phyloP scores from a whole-genome alignment of 1,284 basidiomycete genomes.

The Hymenochaete sp. region DNA sequence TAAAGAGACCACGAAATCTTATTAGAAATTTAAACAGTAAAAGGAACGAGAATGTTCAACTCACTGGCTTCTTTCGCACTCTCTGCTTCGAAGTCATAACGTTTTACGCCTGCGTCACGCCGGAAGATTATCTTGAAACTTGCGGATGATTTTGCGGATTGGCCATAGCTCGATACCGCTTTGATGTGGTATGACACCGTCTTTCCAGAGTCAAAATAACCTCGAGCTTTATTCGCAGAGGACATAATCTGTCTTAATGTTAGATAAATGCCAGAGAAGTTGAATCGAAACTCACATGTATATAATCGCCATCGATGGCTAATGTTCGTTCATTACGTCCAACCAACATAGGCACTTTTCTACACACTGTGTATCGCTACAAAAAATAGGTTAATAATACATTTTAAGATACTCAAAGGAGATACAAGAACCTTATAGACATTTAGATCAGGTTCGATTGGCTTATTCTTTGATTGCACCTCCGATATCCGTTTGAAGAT shows the following conservation, averaged over 20 bases:
- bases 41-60: conserved; percentile 24
- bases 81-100: conserved; percentile 98
- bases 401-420: background rate
- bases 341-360: conserved; percentile 89
- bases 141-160: conserved; percentile 71
- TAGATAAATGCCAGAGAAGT: background rate
- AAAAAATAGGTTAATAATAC: conserved; percentile 10
- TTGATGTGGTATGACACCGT: conserved; percentile 92
- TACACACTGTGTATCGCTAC: conserved; percentile 88
- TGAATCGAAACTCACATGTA: conserved; percentile 58
- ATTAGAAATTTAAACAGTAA: background rate
- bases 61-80: conserved; percentile 63
- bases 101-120: conserved; percentile 69
- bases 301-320: conserved; percentile 92
- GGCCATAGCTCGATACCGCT: conserved; percentile 75
- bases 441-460: conserved; percentile 42
- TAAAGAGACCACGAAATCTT: no score
- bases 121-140: conserved; percentile 81
- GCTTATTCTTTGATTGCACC: conserved; percentile 51
- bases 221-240: conserved; percentile 69
- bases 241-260: conserved; percentile 69
- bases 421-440: conserved; percentile 67
- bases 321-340: conserved; percentile 86
- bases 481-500: conserved; percentile 85
- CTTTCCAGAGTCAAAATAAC: conserved; percentile 81